Base-by-base conservation (phyloP, 2,329 filamentous ascomycete species). In the Fusarium luffae region DNA sequence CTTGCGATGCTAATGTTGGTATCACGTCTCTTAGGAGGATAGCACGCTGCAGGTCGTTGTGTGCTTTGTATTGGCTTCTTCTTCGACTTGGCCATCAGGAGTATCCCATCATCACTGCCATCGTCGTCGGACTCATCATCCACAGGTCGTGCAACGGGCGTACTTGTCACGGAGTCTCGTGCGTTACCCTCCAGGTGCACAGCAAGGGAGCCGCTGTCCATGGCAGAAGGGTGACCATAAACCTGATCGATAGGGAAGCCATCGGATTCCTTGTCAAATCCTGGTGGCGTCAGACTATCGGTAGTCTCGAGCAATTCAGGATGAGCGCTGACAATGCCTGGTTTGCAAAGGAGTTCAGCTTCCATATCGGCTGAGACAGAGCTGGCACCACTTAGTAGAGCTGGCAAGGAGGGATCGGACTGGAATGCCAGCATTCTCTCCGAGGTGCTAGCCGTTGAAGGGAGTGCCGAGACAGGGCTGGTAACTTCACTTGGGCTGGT, bases 331-430 rank as follows among this genome's bases (percentile, higher is more conserved):
- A 86, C 79, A 8, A 82, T 78, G 7, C 83, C 84, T 12, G 85
- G 86, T 23, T 79, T 81, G 56, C 84, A 79, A 5, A 89, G 79
- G 41, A 89, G 86, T 50, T 90, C 89, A 2, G 85, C 86, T 66
- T 91, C 89, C 23, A 85, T 80, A 69, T 90, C 89, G 2, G 86
- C 87, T 16, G 88, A 90, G 12, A 90, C 84, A 4, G 89, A 91
- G 73, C 88, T 90, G 11, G 88, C 87, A 13, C 88, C 87, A 59
- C 88, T 90, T 13, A 90, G 81, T 10, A 90, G 79, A 9, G 88
- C 88, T 13, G 89, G 89, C 4, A 91, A 78, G 7, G 89, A 91
- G 0, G 88, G 88, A 54, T 90, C 88, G 5, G 88, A 90, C 58
- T 86, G 87, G 75, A 89, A 90, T 4, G 81, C 82, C 18, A 85